Conservation (phyloP, 257 asterid species). For the Forsythia suspensa region DNA sequence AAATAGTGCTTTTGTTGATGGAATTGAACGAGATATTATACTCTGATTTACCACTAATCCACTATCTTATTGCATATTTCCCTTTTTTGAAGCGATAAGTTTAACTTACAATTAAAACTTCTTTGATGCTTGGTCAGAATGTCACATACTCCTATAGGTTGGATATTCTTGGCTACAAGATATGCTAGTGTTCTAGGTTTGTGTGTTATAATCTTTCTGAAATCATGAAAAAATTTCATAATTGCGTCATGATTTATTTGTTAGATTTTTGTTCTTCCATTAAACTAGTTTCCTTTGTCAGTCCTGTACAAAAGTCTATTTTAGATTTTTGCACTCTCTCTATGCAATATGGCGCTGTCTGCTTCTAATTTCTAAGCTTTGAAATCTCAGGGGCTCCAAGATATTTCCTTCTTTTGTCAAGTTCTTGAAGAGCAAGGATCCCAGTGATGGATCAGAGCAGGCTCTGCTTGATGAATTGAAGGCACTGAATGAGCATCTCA, state of each 20-base stretch:
- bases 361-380: neutral
- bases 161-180: neutral
- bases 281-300: no score
- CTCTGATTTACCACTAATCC: neutral
- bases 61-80: neutral
- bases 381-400: constrained; percentile 58
- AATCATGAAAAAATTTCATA: no score
- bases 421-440: constrained; percentile 79
- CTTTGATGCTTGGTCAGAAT: no score
- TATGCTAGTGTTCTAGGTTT: no score
- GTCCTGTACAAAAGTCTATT: no score
- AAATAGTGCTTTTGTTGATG: constrained; percentile 15
- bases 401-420: constrained; percentile 59
- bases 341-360: neutral
- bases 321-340: no score
- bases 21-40: constrained; percentile 6
- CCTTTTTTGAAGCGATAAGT: neutral
- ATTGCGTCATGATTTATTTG: no score
- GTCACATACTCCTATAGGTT: no score
- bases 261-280: no score
- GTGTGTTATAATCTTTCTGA: no score
- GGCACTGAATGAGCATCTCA: constrained; percentile 74
- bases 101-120: neutral
- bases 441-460: constrained; percentile 70
- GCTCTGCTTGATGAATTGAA: constrained; percentile 60